Percentiles rank a stretch among this genome's conserved stretches.
Conservation (phyloP, 352 stramenopile genomes). For the Globisporangium takayamanum region DNA sequence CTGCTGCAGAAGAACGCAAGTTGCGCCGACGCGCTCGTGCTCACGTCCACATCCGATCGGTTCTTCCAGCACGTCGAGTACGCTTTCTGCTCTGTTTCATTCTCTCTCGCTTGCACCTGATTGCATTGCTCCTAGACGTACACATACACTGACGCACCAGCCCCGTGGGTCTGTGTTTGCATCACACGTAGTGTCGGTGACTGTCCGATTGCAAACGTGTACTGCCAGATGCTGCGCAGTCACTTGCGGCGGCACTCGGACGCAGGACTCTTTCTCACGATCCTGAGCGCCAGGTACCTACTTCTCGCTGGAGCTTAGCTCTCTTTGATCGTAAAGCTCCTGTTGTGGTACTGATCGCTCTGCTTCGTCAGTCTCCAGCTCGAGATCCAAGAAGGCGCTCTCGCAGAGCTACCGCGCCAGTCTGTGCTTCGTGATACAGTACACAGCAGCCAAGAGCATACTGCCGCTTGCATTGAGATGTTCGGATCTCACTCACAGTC, state of each 20-base stretch:
- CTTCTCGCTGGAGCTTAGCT: too few species aligned
- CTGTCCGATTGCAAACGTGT: conserved; percentile 49
- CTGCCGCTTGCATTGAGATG: not conserved
- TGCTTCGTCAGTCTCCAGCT: conserved; percentile 24
- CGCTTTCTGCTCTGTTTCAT: not conserved
- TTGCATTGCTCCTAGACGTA: too few species aligned
- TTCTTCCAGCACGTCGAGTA: conserved; percentile 38
- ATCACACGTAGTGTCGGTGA: conserved; percentile 21
- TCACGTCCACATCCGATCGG: conserved; percentile 34
- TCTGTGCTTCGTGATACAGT: conserved; percentile 24
- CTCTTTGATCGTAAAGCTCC: too few species aligned
- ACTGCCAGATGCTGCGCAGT: conserved; percentile 51
- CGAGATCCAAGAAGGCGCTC: conserved; percentile 29
- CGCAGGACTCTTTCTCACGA: conserved; percentile 34
- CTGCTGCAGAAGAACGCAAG: conserved; percentile 42
- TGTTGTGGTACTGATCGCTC: not conserved
- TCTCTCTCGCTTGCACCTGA: too few species aligned
- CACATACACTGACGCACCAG: not conserved
- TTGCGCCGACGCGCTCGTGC: conserved; percentile 36
- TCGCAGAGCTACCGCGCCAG: conserved; percentile 21
- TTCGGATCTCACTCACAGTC: not conserved
- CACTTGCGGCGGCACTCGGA: conserved; percentile 35
- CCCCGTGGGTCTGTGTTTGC: not conserved
- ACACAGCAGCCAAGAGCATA: not conserved
- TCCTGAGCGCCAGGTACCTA: conserved; percentile 24